These are phyloP conservation scores for Kwoniella shivajii DNA, from an alignment of 1,284 basidiomycete species.

Conservation along the genomic window DNA sequence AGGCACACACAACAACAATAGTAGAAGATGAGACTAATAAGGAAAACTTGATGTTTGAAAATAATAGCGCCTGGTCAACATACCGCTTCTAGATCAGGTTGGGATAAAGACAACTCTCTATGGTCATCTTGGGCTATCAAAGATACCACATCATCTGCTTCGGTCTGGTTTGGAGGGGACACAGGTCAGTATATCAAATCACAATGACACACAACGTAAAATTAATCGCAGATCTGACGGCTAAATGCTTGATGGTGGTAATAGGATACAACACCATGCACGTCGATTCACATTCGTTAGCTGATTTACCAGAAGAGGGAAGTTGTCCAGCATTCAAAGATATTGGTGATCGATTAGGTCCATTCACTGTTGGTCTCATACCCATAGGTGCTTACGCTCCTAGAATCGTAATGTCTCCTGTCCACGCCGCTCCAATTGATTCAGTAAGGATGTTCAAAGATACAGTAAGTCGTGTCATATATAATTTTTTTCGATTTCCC, in stretches of 20 bases:
- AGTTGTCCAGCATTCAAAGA: conserved; percentile 68
- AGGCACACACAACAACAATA: not conserved
- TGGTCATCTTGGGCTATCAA: conserved; percentile 67
- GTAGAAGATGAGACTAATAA: not conserved
- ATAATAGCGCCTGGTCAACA: conserved; percentile 59
- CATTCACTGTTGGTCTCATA: conserved; percentile 63
- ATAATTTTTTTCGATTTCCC: not conserved
- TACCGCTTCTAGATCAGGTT: conserved; percentile 58
- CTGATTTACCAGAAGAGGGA: conserved; percentile 54
- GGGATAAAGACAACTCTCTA: conserved; percentile 61
- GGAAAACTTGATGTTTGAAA: not conserved
- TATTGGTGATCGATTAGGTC: conserved; percentile 65
- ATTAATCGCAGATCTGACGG: not conserved
- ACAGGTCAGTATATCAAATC: conserved; percentile 59
- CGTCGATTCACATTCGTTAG: conserved; percentile 54
- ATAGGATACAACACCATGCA: conserved; percentile 54
- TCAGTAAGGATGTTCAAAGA: conserved; percentile 68
- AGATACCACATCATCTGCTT: conserved; percentile 19
- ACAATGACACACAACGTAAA: conserved; percentile 51
- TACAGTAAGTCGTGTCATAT: conserved; percentile 54
- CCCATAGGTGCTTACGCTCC: conserved; percentile 71
- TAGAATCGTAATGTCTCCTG: conserved; percentile 61
- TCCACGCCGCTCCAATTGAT: conserved; percentile 66
- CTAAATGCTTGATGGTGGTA: no score
- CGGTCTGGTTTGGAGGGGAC: conserved; percentile 70